phyloP scores from a whole-genome alignment of 192 early-diverging fungal genomes.

The Umbelopsis ramanniana region DNA sequence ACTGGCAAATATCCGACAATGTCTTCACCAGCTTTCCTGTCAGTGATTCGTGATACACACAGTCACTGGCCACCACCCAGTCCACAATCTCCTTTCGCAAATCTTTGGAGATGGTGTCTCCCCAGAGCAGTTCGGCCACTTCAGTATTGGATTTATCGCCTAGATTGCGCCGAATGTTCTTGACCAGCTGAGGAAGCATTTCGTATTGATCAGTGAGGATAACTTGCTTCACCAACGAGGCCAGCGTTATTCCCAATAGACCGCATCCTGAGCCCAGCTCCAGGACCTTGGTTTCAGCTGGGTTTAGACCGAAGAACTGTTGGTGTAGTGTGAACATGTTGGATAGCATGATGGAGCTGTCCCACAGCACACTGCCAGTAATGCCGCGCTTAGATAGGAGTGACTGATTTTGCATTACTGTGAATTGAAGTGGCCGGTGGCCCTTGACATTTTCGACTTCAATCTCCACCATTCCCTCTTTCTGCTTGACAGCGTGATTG shows the following conservation, averaged over 20 bases:
- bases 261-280: slow-evolving; percentile 52
- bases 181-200: slow-evolving; percentile 45
- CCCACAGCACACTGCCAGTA: slow-evolving; percentile 53
- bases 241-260: slow-evolving; percentile 47
- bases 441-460: slow-evolving; percentile 22
- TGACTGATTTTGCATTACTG: slow-evolving; percentile 29
- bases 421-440: not conserved
- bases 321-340: slow-evolving; percentile 32
- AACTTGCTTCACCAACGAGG: slow-evolving; percentile 42
- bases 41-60: slow-evolving; percentile 49
- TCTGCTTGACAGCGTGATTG: slow-evolving; percentile 32
- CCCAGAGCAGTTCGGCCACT: slow-evolving; percentile 33
- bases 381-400: slow-evolving; percentile 47
- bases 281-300: slow-evolving; percentile 20
- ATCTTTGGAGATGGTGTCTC: slow-evolving; percentile 29
- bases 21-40: slow-evolving; percentile 43
- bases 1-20: slow-evolving; percentile 20
- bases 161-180: slow-evolving; percentile 47
- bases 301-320: slow-evolving; percentile 15
- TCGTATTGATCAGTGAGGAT: slow-evolving; percentile 46
- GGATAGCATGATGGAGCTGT: slow-evolving; percentile 46
- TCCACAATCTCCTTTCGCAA: slow-evolving; percentile 27
- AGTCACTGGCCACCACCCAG: slow-evolving; percentile 46
- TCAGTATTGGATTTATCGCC: slow-evolving; percentile 16
- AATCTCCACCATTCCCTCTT: slow-evolving; percentile 29